Base-by-base conservation (phyloP, 2,329 filamentous ascomycete species). In the Trichoderma guizhouense region DNA sequence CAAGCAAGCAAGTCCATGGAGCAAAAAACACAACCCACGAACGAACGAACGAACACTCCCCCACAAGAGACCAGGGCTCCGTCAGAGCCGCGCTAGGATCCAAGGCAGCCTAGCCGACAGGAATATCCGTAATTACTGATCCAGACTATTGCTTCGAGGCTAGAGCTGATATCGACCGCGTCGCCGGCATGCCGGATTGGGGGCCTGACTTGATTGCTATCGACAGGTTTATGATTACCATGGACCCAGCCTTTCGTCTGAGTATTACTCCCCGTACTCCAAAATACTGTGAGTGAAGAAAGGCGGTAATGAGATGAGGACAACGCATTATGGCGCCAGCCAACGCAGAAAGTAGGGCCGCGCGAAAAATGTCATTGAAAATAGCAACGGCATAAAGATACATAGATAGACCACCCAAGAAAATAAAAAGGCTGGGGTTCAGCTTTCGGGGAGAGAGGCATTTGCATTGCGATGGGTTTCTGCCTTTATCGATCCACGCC, bases 131-230 rank as follows among this genome's bases (percentile, higher is more conserved):
- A 62, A 62, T 62, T 69, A 53, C 66, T 69, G 57, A 62, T 62
- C 57, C 66, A 62, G 32, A 69, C 57, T 69, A 69, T 69, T 69
- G 36, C 55, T 60, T 69, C 39, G 21, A 69, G 66, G 66, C 66
- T 69, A 69, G 66, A 69, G 66, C 66, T 69, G 66, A 69, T 69
- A 69, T 69, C 66, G 57, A 69, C 55, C 57, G 39, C 57, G 66
- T 61, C 66, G 66, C 66, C 66, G 66, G 57, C 66, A 69, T 69
- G 55, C 66, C 66, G 66, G 66, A 69, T 69, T 69, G 26, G 66
- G 57, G 66, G 39, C 39, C 39, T 43, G 39, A 43, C 47, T 53
- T 32, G 21, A 51, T 66, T 53, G 30, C 47, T 14, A 67, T 67
- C 26, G 57, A 60, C 57, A 32, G 28, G 24, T 15, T n/a, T 58